Conservation (phyloP, 2,329 filamentous ascomycete genomes). For the Sodiomyces alkalinus region DNA sequence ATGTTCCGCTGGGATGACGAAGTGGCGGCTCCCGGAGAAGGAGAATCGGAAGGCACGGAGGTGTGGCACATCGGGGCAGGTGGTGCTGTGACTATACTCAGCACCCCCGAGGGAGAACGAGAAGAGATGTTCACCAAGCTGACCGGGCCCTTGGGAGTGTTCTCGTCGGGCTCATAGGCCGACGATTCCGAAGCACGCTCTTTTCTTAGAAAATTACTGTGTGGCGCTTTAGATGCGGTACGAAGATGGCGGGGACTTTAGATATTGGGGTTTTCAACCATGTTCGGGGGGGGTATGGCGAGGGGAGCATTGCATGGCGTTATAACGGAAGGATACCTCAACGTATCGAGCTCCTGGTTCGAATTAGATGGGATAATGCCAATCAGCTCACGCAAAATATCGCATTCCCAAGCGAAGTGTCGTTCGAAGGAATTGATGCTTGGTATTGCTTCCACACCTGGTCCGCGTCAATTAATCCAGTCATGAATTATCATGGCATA, state of each 20-base stretch:
- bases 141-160: conserved; percentile 37
- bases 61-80: conserved; percentile 79
- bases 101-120: conserved; percentile 64
- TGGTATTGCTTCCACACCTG: too few species aligned
- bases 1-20: conserved; percentile 61
- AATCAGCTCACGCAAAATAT: too few species aligned
- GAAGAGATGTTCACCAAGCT: conserved; percentile 82
- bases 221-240: too few species aligned
- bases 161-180: conserved; percentile 16
- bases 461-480: too few species aligned
- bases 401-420: too few species aligned
- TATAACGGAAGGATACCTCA: conserved; percentile 14
- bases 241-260: too few species aligned
- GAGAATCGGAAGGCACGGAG: conserved; percentile 28
- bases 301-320: conserved; percentile 1
- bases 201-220: conserved; percentile 5
- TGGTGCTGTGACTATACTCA: conserved; percentile 76
- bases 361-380: too few species aligned
- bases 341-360: too few species aligned
- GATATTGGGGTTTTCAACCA: too few species aligned
- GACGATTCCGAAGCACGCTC: background rate
- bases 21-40: conserved; percentile 13
- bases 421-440: too few species aligned
- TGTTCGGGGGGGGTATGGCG: background rate
- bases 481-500: too few species aligned